phyloP scores from a whole-genome alignment of 108 stramenopile genomes.

The Skeletonema grethae region DNA sequence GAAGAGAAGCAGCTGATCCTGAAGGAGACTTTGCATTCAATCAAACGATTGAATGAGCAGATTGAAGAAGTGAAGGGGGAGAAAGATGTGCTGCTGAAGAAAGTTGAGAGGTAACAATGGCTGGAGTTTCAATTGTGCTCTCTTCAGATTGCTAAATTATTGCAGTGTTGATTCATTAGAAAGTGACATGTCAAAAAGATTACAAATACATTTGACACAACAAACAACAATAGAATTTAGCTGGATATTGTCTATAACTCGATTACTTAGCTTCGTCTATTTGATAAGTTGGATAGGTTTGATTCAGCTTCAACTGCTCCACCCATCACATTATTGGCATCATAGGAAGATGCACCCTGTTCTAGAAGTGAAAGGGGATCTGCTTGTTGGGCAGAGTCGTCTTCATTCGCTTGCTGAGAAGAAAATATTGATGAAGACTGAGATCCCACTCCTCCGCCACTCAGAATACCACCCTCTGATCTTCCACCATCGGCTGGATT shows the following conservation, averaged over 20 bases:
- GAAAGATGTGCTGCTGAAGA: slow-evolving; percentile 10
- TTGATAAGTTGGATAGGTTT: slow-evolving; percentile 42
- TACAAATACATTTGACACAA: background rate
- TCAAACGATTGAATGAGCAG: slow-evolving; percentile 19
- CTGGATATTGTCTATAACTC: background rate
- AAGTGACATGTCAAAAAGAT: background rate
- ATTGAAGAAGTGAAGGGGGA: slow-evolving; percentile 26
- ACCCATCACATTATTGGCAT: slow-evolving; percentile 51
- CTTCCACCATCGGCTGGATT: slow-evolving; percentile 2
- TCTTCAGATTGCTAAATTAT: background rate
- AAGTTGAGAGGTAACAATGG: slow-evolving; percentile 21
- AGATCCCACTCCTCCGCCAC: slow-evolving; percentile 46
- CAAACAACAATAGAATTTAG: background rate
- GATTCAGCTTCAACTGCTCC: slow-evolving; percentile 46
- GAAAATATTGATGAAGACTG: slow-evolving; percentile 41
- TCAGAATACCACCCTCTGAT: slow-evolving; percentile 41
- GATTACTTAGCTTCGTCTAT: slow-evolving; percentile 6
- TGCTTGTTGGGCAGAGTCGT: slow-evolving; percentile 28
- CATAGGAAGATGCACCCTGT: slow-evolving; percentile 50
- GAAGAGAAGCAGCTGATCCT: slow-evolving; percentile 35
- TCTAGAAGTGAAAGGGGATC: slow-evolving; percentile 44
- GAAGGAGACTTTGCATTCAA: slow-evolving; percentile 26
- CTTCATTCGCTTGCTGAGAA: slow-evolving; percentile 24
- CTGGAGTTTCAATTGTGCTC: background rate
- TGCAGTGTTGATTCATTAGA: background rate